These are phyloP conservation scores for Lachnellula willkommii DNA, from an alignment of 2,329 filamentous ascomycete species.

Conservation along the genomic window DNA sequence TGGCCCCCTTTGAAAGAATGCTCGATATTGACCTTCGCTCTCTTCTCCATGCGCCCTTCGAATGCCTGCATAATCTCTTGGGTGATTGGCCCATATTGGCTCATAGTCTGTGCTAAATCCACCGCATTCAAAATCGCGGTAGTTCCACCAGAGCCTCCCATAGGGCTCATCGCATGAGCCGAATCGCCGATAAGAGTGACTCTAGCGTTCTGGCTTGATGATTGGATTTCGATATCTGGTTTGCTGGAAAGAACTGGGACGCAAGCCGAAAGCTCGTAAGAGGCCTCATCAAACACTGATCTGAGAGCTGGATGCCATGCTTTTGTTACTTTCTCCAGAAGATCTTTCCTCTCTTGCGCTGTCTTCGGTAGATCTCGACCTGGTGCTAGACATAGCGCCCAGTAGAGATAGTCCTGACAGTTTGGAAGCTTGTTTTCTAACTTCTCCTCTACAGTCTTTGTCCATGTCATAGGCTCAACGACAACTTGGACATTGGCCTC, in stretches of 20 bases:
- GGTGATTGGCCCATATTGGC: not conserved
- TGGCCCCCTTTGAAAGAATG: not conserved
- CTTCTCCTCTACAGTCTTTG: not conserved
- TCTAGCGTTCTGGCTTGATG: not conserved
- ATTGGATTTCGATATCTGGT: not conserved
- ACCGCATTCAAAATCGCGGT: not conserved
- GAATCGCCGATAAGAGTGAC: conserved; percentile 1
- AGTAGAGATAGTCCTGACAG: conserved; percentile 2
- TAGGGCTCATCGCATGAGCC: not conserved
- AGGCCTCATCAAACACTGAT: conserved; percentile 1
- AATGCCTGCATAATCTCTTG: not conserved
- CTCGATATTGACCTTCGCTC: not conserved
- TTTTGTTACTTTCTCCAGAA: not conserved
- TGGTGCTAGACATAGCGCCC: not conserved
- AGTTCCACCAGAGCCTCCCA: not conserved
- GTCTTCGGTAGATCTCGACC: not conserved
- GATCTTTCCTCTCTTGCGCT: not conserved
- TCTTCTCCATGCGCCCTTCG: not conserved
- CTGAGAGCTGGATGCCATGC: not conserved
- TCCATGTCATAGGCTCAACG: conserved; percentile 3
- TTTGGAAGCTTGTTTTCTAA: not conserved
- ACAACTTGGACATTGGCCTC: conserved; percentile 5
- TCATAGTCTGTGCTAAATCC: not conserved
- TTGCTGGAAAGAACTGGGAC: conserved; percentile 2
- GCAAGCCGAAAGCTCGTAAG: conserved; percentile 2